These are phyloP conservation scores for Russula abietina DNA, from an alignment of 768 basidiomycete genomes.

Conservation along the genomic window DNA sequence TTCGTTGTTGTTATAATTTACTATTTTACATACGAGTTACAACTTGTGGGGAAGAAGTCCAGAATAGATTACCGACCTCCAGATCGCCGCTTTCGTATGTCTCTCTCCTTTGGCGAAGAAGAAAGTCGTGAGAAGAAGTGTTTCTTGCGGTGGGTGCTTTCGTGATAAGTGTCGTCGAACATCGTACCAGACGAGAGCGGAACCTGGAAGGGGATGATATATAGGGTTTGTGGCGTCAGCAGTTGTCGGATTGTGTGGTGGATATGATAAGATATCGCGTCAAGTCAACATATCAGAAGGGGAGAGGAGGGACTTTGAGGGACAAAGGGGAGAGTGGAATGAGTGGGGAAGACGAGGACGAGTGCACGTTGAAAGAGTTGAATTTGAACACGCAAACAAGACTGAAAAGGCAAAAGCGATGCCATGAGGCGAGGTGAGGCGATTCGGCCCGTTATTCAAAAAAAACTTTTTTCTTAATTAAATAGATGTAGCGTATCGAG, in stretches of 20 bases:
- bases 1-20: not conserved
- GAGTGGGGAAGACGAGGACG: not conserved
- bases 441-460: not conserved
- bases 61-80: constrained; percentile 6
- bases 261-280: not conserved
- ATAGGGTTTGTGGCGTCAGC: constrained; percentile 11
- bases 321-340: not conserved
- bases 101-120: constrained; percentile 1
- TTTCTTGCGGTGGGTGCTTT: constrained; percentile 2
- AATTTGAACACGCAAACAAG: not conserved
- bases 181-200: constrained; percentile 8
- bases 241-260: not conserved
- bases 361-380: constrained; percentile 12
- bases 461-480: too few relatives aligned
- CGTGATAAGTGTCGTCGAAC: constrained; percentile 20
- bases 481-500: not conserved
- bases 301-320: not conserved
- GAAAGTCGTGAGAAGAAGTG: constrained; percentile 5
- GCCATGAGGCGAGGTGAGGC: constrained; percentile 13
- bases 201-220: constrained; percentile 14
- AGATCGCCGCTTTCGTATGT: not conserved
- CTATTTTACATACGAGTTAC: not conserved
- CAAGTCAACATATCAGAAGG: not conserved
- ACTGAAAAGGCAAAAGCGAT: not conserved
- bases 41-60: not conserved